Conservation (phyloP, 129 eudicot species). For the Deinandra increscens region DNA sequence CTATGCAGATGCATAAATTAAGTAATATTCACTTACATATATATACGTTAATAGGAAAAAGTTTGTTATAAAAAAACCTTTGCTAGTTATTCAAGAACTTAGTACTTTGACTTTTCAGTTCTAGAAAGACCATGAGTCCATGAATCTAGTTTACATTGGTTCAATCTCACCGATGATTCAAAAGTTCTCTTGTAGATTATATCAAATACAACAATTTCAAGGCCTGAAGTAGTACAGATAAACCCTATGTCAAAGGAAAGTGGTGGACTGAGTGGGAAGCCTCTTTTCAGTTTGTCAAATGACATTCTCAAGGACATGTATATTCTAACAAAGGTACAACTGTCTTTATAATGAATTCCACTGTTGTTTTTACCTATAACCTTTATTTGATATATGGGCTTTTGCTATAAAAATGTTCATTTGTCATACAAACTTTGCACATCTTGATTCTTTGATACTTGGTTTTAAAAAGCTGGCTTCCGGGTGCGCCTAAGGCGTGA, state of each 20-base stretch:
- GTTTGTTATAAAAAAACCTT: not conserved
- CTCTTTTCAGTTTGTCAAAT: conserved; percentile 76
- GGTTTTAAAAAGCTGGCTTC: no score
- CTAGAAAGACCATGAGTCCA: not conserved
- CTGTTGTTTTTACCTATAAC: not conserved
- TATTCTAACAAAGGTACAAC: conserved; percentile 75
- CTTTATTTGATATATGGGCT: not conserved
- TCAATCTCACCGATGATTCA: not conserved
- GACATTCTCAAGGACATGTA: conserved; percentile 78
- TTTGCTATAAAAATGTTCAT: not conserved
- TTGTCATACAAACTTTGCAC: conserved; percentile 5
- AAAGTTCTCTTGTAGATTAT: conserved; percentile 56
- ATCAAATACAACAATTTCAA: conserved; percentile 87
- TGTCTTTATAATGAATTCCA: not conserved
- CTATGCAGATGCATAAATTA: conserved; percentile 11
- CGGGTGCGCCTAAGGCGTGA: no score
- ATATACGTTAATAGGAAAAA: not conserved
- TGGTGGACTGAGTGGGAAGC: conserved; percentile 99
- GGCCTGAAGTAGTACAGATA: conserved; percentile 60
- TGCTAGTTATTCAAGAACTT: conserved; percentile 4
- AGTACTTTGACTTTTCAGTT: not conserved
- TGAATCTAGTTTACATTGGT: conserved; percentile 4
- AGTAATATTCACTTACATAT: conserved; percentile 1
- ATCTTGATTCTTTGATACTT: not conserved
- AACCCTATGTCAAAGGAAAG: conserved; percentile 74